Conservation (phyloP, 352 stramenopile genomes). For the Aphanomyces cochlioides region DNA sequence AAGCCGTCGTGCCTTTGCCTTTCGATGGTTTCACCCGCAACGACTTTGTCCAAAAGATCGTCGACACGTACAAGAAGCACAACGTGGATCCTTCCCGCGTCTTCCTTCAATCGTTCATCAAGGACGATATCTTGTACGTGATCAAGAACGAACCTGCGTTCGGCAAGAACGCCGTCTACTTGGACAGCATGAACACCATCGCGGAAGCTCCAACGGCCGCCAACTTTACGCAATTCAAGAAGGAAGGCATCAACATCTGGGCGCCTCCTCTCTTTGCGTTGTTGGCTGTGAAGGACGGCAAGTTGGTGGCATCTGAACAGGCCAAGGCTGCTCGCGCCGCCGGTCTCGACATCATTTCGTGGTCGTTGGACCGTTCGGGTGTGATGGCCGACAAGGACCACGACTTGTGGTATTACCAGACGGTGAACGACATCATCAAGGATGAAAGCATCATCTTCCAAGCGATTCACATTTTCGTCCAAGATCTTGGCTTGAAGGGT, state of each 20-base stretch:
- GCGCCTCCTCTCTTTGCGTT: constrained; percentile 47
- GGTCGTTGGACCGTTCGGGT: not conserved
- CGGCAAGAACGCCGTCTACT: constrained; percentile 38
- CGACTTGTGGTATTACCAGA: not conserved
- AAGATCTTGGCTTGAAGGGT: not conserved
- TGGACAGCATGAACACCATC: constrained; percentile 33
- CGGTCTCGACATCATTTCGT: constrained; percentile 50
- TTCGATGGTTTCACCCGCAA: constrained; percentile 51
- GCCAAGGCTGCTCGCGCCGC: constrained; percentile 34
- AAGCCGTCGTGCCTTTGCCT: constrained; percentile 46
- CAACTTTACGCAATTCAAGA: constrained; percentile 30
- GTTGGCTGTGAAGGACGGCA: constrained; percentile 29
- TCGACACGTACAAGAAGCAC: constrained; percentile 56
- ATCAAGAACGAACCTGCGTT: constrained; percentile 43
- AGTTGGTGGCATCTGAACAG: constrained; percentile 40
- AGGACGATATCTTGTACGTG: constrained; percentile 47
- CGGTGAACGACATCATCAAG: not conserved
- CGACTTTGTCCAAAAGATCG: constrained; percentile 54
- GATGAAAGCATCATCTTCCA: not conserved
- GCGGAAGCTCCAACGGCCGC: constrained; percentile 3
- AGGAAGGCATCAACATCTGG: constrained; percentile 45
- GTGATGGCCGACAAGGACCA: not conserved
- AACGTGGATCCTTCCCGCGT: constrained; percentile 40
- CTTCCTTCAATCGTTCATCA: constrained; percentile 48
- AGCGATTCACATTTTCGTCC: constrained; percentile 4